Percentiles rank a stretch among this genome's conserved stretches.
Conservation (phyloP, 208 protist species). For the Strigomonas culicis region DNA sequence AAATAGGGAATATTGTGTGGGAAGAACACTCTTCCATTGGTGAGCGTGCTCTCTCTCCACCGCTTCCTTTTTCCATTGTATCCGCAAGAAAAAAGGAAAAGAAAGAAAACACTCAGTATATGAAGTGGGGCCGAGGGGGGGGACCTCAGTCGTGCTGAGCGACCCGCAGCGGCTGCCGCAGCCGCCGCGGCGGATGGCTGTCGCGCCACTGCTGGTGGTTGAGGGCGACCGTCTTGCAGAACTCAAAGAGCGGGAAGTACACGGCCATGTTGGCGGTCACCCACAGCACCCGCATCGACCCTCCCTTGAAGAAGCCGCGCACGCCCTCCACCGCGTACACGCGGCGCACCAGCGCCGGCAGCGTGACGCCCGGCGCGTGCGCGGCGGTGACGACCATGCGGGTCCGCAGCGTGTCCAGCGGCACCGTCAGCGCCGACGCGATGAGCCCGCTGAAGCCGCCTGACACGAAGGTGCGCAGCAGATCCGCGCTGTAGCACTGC, state of each 20-base stretch:
- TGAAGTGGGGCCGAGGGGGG: no score
- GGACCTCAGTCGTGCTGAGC: not conserved
- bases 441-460: conserved; percentile 75
- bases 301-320: conserved; percentile 63
- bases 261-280: conserved; percentile 76
- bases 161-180: not conserved
- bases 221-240: conserved; percentile 17
- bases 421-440: conserved; percentile 60
- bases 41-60: not conserved
- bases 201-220: conserved; percentile 2
- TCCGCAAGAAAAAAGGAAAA: not conserved
- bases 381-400: conserved; percentile 52
- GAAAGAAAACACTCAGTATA: not conserved
- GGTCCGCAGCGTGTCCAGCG: conserved; percentile 77
- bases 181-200: not conserved
- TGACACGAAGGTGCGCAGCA: conserved; percentile 54
- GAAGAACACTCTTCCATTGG: not conserved
- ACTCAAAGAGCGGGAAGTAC: conserved; percentile 79
- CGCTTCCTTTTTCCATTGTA: not conserved
- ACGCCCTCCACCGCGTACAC: conserved; percentile 46
- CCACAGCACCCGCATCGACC: conserved; percentile 65
- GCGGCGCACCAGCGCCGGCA: conserved; percentile 31
- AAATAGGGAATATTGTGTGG: not conserved
- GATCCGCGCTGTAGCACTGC: conserved; percentile 8
- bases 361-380: conserved; percentile 22